These are phyloP conservation scores for Neurospora sp. DNA, from an alignment of 495 filamentous ascomycete genomes.

Conservation along the genomic window DNA sequence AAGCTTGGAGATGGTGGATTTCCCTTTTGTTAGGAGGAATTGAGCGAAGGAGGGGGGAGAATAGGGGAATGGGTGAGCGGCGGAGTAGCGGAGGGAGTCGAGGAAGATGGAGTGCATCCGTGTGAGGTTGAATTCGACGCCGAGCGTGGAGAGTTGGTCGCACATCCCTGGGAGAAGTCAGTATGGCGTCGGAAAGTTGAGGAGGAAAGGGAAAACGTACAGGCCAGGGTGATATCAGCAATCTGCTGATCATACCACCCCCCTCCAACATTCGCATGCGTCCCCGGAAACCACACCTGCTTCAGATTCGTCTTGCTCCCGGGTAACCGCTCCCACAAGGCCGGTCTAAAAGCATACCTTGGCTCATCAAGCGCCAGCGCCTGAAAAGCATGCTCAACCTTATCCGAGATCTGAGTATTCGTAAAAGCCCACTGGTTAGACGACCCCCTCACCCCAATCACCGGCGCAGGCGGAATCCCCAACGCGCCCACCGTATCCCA, in stretches of 20 bases:
- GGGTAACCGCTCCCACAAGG: conserved; percentile 43
- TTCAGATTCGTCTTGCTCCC: conserved; percentile 35
- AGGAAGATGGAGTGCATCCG: conserved; percentile 17
- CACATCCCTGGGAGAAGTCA: conserved; percentile 25
- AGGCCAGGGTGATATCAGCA: conserved; percentile 22
- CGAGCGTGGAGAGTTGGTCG: conserved; percentile 24
- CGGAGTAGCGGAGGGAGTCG: conserved; percentile 19
- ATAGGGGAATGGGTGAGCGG: conserved; percentile 24
- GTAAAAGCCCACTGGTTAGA: conserved; percentile 38
- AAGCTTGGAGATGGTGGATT: conserved; percentile 5
- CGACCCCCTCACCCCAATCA: conserved; percentile 23
- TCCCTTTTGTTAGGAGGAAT: conserved; percentile 8
- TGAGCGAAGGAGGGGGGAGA: conserved; percentile 5
- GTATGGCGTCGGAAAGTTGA: neutral
- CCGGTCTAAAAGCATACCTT: conserved; percentile 52
- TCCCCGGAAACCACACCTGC: conserved; percentile 64
- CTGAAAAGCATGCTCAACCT: conserved; percentile 60
- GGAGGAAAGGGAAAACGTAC: conserved; percentile 5
- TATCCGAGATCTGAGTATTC: conserved; percentile 44
- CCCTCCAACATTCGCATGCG: conserved; percentile 55
- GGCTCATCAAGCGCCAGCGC: conserved; percentile 62
- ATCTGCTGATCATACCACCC: conserved; percentile 28
- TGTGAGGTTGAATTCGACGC: conserved; percentile 23
- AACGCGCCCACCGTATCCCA: conserved; percentile 32
- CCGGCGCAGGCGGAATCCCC: conserved; percentile 23